Percentiles rank a stretch among this genome's conserved stretches.
phyloP scores from a whole-genome alignment of 2,329 filamentous ascomycete species.

The Leptosphaerulina australis region DNA sequence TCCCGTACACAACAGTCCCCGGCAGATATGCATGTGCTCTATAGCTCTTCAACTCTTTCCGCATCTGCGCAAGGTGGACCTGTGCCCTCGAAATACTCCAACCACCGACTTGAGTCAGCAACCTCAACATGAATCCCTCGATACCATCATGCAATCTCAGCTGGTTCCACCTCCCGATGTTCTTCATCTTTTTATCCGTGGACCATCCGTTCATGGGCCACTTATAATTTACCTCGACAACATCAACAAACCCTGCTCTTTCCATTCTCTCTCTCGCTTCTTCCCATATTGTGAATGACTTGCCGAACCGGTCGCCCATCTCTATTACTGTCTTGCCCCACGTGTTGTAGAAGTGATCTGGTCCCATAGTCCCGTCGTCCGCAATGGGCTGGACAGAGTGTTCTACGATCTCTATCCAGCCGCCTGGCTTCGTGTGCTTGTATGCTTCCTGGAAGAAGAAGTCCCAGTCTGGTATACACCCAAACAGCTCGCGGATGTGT shows the following conservation, averaged over 20 bases:
- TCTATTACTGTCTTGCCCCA: slow-evolving; percentile 46
- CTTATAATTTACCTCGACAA: slow-evolving; percentile 40
- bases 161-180: slow-evolving; percentile 48
- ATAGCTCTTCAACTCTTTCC: slow-evolving; percentile 42
- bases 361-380: slow-evolving; percentile 50
- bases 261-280: slow-evolving; percentile 43
- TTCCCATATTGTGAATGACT: slow-evolving; percentile 45
- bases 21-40: slow-evolving; percentile 46
- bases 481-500: slow-evolving; percentile 55
- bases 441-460: slow-evolving; percentile 49
- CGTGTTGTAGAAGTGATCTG: slow-evolving; percentile 45
- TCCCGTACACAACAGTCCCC: slow-evolving; percentile 46
- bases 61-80: slow-evolving; percentile 47
- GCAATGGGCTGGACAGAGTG: slow-evolving; percentile 48
- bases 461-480: slow-evolving; percentile 55
- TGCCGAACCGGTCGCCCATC: slow-evolving; percentile 48
- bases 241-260: slow-evolving; percentile 44
- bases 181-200: slow-evolving; percentile 39
- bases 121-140: slow-evolving; percentile 46
- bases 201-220: slow-evolving; percentile 49
- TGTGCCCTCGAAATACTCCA: slow-evolving; percentile 46
- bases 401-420: slow-evolving; percentile 54
- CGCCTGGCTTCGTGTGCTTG: slow-evolving; percentile 49
- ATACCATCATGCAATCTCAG: slow-evolving; percentile 45
- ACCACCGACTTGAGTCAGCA: slow-evolving; percentile 46